Evolutionary conservation across 2,329 filamentous ascomycete genomes (phyloP), one percentile per base, ranked within the genome.

Genomic region (Hortaea sp.): DNA sequence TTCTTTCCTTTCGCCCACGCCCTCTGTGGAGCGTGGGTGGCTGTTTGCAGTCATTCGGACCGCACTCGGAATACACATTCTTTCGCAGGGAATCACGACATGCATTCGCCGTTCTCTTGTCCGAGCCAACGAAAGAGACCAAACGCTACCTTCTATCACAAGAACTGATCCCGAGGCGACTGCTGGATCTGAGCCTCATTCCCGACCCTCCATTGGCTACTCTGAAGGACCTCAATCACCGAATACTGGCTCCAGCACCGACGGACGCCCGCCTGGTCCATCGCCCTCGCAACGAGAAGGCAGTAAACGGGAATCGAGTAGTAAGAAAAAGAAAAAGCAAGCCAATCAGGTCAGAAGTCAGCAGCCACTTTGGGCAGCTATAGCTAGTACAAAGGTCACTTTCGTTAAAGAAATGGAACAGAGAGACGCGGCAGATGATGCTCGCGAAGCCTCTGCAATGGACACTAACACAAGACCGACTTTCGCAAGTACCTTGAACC

Each of bases 321-420:
- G 76, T 53, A 94, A 92, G 69, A 92, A 88, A 70, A 84, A 86
- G 69, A 81, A 85, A 69, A 90, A 92, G 69, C 88, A 94, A 68
- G 90, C 86, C 62, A 88, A 88, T 48, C 86, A 92, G 66, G 88
- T 94, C 55, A 78, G 89, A 65, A 86, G 88, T 64, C 82, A 88
- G 62, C 89, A 95, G 69, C 89, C 89, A 42, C 78, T 95, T 54
- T 95, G 89, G 89, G 88, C 89, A 53, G 89, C 89, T 41, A 78
- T 95, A 57, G 89, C 89, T 43, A 95, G 88, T 69, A 95, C 89
- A 62, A 95, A 95, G 74, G 89, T 95, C 63, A 90, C 92, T 58
- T 88, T 95, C 69, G 82, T 94, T 62, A 92, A 94, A 70, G 89
- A 67, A 71, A 77, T 73, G 64, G 72, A 75, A 68, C 78, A 94